Evolutionary conservation across 345 rosid genomes (phyloP), one percentile per base, ranked within the genome.

Genomic region (Hibiscus trionum): DNA sequence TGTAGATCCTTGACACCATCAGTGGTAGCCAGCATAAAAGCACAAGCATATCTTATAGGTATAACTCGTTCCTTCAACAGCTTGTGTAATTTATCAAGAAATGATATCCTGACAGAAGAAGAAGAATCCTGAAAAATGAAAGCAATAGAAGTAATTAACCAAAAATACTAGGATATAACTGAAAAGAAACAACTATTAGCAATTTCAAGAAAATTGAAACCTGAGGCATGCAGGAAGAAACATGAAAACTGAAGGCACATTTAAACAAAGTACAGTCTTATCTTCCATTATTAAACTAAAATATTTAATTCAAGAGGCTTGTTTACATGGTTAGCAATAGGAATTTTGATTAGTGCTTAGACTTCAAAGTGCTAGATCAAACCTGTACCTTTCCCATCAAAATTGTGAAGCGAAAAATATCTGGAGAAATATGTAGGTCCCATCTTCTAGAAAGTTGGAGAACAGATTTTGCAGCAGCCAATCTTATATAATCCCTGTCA

Each of bases 381-480:
- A 73, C 33, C 72, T 33, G 67, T 78, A 90, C 98, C 93, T 88
- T 90, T 74, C 87, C 87, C 69, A 85, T 78, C 81, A 81, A 76
- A 66, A 91, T 73, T 56, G 96, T 88, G 53, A 73, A 76, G 68
- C 78, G 84, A 64, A 91, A 94, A 57, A 86, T 66, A 71, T 84
- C 84, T 17, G 97, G 91, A 67, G 93, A 82, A 74, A 94, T 85
- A 80, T 88, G 87, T 64, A 90, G 82, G 90, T 94, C 95, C 97
- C 94, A 94, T 87, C 85, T 94, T 80, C 88, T 87, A 62, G 97
- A 88, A 71, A 94, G 93, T 71, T 65, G 87, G 66, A 94, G 87
- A 77, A 94, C 84, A 74, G 96, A 86, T 83, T 91, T 91, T 75
- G 98, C 90, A 66, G 96, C 93, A 78, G 93, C 92, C 75, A 91